Evolutionary conservation across 2,329 filamentous ascomycete genomes (phyloP).

Genomic region (Cordyceps farinosa): DNA sequence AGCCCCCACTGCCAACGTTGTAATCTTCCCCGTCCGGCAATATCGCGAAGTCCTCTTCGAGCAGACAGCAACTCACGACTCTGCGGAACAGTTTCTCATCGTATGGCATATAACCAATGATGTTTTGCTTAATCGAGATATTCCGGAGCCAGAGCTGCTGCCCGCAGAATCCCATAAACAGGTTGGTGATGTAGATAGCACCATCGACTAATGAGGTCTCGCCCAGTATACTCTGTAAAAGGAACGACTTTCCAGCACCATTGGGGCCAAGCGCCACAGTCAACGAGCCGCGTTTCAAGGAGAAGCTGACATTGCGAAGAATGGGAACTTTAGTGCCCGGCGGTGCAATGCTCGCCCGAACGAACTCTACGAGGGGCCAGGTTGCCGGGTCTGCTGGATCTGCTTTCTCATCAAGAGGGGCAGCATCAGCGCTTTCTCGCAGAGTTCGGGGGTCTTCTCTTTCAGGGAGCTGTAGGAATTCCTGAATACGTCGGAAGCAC

Average conservation of each 20-base stretch:
- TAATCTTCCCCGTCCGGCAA: background rate
- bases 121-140: background rate
- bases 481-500: slow-evolving; percentile 1
- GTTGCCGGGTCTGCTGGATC: background rate
- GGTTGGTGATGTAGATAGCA: background rate
- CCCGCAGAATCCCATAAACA: background rate
- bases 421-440: background rate
- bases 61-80: background rate
- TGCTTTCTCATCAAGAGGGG: background rate
- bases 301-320: background rate
- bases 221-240: background rate
- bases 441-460: background rate
- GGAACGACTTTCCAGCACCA: background rate
- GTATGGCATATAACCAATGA: background rate
- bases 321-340: background rate
- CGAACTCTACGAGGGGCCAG: background rate
- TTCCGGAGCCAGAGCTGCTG: slow-evolving; percentile 5
- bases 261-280: background rate
- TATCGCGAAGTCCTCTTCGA: background rate
- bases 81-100: background rate
- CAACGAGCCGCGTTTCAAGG: background rate
- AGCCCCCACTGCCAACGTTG: background rate
- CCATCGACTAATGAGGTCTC: background rate
- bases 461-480: background rate
- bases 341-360: background rate